Evolutionary conservation across 2,329 filamentous ascomycete species (phyloP), one percentile per base, ranked within the genome.

Genomic region (Stachybotrys chartarum): DNA sequence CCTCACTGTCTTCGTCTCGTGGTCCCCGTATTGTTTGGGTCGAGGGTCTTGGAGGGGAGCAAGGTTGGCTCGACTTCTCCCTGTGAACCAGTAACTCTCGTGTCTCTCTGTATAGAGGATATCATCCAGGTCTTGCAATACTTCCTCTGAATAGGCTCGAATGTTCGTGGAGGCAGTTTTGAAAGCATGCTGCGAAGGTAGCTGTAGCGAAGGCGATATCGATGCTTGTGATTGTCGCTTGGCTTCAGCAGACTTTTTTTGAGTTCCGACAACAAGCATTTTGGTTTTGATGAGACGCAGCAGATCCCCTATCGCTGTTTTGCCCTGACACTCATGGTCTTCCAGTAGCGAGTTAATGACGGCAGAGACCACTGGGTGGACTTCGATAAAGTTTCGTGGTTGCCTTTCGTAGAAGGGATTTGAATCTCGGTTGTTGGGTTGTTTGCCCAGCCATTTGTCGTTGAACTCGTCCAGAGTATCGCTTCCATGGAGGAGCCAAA

Each of bases 401-500:
- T 8, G 18, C 10, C 14, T 18, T 17, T 51, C 49, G 14, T 32
- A 51, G 32, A 32, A 51, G 7, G 49, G 49, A 7, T 16, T 32
- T 35, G 24, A 11, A 32, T 51, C 45, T 47, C 45, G 10, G 45
- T 24, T 24, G 45, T 47, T 12, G 7, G 45, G n/a, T 12, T 47
- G 10, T 6, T 47, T 47, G 45, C 45, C 45, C 2, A 47, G 45
- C 45, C 45, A 35, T 16, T 32, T 10, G 12, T 17, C 5, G 17
- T 57, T 52, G 8, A 62, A 62, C 1, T 12, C 50, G 1, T 48
- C 47, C 1, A 63, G 24, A 2, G 50, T 54, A 6, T 51, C 8
- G 8, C 44, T 30, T 1, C 66, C 66, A 7, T 63, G 63, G 0
- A 69, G 53, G 0, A 69, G 44, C 68, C 68, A 70, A 6, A 67